A percentile compares a stretch with the other conserved stretches of the same genome.
These are phyloP conservation scores for Suillus paluster DNA, from an alignment of 768 basidiomycete species.

Conservation along the genomic window DNA sequence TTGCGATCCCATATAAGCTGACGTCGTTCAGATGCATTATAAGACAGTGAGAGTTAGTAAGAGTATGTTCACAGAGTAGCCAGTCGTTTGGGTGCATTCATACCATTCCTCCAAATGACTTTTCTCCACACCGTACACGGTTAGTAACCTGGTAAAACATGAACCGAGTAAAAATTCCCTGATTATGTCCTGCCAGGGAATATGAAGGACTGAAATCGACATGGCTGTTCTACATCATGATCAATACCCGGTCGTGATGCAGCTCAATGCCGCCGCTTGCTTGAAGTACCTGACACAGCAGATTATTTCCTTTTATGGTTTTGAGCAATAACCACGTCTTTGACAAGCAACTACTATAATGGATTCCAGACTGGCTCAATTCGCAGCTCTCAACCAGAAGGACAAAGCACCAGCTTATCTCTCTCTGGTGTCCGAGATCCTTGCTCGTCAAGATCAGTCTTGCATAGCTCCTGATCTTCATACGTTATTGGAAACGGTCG, in stretches of 20 bases:
- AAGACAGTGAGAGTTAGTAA: constrained; percentile 15
- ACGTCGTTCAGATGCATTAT: neutral
- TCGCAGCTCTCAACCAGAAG: constrained; percentile 72
- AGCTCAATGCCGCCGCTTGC: neutral
- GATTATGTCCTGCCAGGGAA: neutral
- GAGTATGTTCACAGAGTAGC: constrained; percentile 12
- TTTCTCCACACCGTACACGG: neutral
- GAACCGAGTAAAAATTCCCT: neutral
- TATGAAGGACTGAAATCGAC: neutral
- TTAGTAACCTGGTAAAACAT: neutral
- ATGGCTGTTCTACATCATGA: constrained; percentile 3
- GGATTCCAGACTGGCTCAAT: constrained; percentile 69
- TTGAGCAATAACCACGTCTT: neutral
- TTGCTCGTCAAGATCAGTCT: constrained; percentile 54
- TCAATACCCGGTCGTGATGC: neutral
- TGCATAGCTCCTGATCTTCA: constrained; percentile 62
- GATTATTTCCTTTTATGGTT: constrained; percentile 10
- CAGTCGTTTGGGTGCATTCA: neutral
- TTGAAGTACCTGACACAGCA: neutral
- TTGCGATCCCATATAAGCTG: neutral
- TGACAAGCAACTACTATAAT: constrained; percentile 38
- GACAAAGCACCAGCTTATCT: constrained; percentile 83
- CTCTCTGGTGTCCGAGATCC: constrained; percentile 65
- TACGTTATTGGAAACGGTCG: constrained; percentile 75
- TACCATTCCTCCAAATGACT: neutral